Percentiles rank a stretch among this genome's conserved stretches.
Evolutionary conservation across 2,329 filamentous ascomycete species (phyloP).

Genomic region (Aspergillus fructus): DNA sequence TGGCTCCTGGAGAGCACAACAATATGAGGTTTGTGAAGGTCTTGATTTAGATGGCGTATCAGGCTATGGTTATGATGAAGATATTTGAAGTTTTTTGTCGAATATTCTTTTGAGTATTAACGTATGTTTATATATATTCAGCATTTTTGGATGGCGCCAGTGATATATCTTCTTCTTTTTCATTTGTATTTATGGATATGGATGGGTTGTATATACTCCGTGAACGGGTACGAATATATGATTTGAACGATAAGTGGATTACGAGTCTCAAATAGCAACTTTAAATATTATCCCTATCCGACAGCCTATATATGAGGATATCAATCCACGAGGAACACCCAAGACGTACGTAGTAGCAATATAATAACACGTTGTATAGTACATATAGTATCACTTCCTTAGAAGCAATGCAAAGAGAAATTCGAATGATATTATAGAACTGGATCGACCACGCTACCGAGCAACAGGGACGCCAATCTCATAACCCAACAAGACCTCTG

Average conservation of each 20-base stretch:
- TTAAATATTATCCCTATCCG: no score
- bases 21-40: constrained; percentile 37
- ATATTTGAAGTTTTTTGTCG: constrained; percentile 8
- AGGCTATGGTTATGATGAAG: constrained; percentile 19
- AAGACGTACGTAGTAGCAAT: neutral
- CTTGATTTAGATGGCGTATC: constrained; percentile 32
- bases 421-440: neutral
- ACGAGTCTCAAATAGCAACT: neutral
- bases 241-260: neutral
- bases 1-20: constrained; percentile 37
- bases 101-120: constrained; percentile 7
- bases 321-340: neutral
- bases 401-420: neutral
- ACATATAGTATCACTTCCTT: neutral
- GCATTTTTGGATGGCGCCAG: neutral
- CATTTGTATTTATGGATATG: neutral
- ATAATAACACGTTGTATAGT: neutral
- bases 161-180: neutral
- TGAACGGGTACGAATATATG: neutral
- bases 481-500: constrained; percentile 90
- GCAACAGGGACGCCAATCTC: constrained; percentile 64
- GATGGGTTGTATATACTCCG: neutral
- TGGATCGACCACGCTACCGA: neutral
- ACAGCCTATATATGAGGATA: neutral
- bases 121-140: neutral